Conservation (phyloP, 331 rosid species). For the Malus hybrid region DNA sequence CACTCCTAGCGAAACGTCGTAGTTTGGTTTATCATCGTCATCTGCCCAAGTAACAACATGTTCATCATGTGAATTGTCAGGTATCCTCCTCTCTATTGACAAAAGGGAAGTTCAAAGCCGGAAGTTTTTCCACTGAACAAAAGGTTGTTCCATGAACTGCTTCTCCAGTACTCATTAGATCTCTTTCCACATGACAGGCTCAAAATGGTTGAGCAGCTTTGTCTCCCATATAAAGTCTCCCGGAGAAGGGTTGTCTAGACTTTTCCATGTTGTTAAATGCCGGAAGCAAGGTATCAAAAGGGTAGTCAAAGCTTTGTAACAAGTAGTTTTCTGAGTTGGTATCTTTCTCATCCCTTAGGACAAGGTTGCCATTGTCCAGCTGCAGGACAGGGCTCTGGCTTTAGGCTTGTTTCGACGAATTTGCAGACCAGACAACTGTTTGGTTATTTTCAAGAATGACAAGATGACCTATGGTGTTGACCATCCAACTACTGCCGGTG, state of each 20-base stretch:
- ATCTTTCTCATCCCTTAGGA: conserved; percentile 25
- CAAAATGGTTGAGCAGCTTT: conserved; percentile 31
- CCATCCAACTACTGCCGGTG: background rate
- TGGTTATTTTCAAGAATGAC: conserved; percentile 28
- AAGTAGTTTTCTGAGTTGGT: conserved; percentile 3
- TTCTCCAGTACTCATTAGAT: conserved; percentile 14
- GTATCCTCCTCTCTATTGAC: conserved; percentile 8
- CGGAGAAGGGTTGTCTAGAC: conserved; percentile 46
- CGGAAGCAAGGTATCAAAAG: conserved; percentile 40
- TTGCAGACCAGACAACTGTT: conserved; percentile 39
- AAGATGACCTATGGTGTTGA: background rate
- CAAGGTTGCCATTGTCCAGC: conserved; percentile 63
- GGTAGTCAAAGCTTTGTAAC: conserved; percentile 67
- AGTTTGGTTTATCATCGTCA: conserved; percentile 9
- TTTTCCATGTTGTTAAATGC: conserved; percentile 38
- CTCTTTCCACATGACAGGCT: conserved; percentile 33
- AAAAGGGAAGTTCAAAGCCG: too few relatives aligned
- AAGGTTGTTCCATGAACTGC: conserved; percentile 70
- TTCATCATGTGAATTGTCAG: background rate
- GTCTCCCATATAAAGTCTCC: conserved; percentile 29
- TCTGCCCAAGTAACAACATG: background rate
- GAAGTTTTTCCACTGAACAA: conserved; percentile 26
- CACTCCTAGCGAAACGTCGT: background rate
- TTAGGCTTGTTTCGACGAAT: conserved; percentile 14
- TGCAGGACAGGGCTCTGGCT: conserved; percentile 17